Percentiles rank a stretch among this genome's conserved stretches.
phyloP scores from a whole-genome alignment of 1,284 basidiomycete species.

The Puccinia sorghi region DNA sequence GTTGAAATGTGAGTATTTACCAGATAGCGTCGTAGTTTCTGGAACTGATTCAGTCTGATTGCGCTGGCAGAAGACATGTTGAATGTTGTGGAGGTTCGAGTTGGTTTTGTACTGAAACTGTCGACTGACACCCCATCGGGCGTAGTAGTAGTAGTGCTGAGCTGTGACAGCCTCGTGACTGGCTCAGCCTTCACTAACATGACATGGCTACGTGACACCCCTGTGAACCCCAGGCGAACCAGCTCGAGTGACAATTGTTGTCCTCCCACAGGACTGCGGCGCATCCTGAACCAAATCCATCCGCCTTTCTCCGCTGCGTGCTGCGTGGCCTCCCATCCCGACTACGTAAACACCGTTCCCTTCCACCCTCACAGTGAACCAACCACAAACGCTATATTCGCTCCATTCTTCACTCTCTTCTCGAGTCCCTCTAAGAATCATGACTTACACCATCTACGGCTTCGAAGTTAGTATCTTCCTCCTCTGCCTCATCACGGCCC shows the following conservation, averaged over 20 bases:
- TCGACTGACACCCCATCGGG: too few species aligned
- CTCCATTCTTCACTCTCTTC: neutral
- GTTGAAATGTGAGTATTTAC: neutral
- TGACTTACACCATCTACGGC: slow-evolving; percentile 44
- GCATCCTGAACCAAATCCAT: neutral
- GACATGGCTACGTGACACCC: too few species aligned
- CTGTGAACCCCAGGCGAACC: too few species aligned
- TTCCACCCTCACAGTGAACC: neutral
- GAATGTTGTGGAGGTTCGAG: neutral
- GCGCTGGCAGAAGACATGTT: neutral
- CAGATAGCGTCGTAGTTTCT: slow-evolving; percentile 8
- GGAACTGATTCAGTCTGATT: slow-evolving; percentile 10
- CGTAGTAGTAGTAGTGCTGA: too few species aligned
- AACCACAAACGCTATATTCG: too few species aligned
- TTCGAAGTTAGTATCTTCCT: slow-evolving; percentile 27
- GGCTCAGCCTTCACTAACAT: too few species aligned
- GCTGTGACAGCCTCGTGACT: too few species aligned
- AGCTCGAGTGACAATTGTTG: neutral
- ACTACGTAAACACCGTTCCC: neutral
- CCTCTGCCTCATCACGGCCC: neutral
- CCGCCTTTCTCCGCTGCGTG: neutral
- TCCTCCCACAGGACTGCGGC: slow-evolving; percentile 12
- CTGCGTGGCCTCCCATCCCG: neutral
- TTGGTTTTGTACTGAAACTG: neutral
- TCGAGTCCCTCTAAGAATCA: neutral